Conservation (phyloP, 306 rosid genomes). For the Sindora glabra region DNA sequence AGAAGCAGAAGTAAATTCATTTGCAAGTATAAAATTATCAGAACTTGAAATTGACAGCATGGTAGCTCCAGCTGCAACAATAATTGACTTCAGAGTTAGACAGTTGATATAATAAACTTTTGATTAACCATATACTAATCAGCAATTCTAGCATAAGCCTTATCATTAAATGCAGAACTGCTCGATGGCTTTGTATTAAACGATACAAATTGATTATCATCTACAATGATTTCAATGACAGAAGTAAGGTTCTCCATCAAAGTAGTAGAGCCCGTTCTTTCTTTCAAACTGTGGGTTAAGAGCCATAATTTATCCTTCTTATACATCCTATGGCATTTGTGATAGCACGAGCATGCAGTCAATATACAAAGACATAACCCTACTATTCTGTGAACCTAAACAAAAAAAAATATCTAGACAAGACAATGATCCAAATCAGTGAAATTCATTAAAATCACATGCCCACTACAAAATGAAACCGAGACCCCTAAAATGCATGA, state of each 20-base stretch:
- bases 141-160: not conserved
- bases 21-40: conserved; percentile 22
- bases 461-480: too few species aligned
- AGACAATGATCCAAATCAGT: too few species aligned
- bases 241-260: conserved; percentile 10
- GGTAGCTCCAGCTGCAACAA: conserved; percentile 2
- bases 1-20: conserved; percentile 26
- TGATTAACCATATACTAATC: conserved; percentile 14
- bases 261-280: not conserved
- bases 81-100: conserved; percentile 13
- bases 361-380: too few species aligned
- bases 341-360: too few species aligned
- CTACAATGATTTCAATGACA: conserved; percentile 2
- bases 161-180: not conserved
- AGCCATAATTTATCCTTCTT: too few species aligned
- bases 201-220: conserved; percentile 16
- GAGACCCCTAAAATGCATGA: too few species aligned
- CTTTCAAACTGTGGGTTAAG: conserved; percentile 16
- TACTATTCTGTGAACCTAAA: too few species aligned
- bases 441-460: too few species aligned
- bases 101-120: conserved; percentile 1
- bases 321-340: too few species aligned
- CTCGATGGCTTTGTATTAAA: conserved; percentile 6
- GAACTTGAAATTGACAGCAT: conserved; percentile 24
- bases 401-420: too few species aligned